Evolutionary conservation across 2,329 filamentous ascomycete species (phyloP), one percentile per base, ranked within the genome.

Genomic region (Aspergillus bombycis): DNA sequence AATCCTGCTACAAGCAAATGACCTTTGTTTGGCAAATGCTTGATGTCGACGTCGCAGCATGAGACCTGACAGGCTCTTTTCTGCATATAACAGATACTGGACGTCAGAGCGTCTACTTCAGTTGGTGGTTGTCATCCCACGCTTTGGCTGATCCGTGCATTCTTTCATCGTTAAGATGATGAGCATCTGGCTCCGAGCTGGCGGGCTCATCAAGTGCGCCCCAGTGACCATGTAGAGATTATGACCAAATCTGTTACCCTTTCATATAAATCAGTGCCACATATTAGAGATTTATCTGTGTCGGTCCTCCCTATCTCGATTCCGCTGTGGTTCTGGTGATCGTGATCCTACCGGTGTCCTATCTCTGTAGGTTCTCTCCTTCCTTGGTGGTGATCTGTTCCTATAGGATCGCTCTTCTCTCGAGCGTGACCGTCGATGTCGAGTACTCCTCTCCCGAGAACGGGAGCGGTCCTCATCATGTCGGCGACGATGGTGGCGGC

Each of bases 401-500:
- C 69, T 67, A 41, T 63, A 58, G 32, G 71, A 66, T 60, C 66
- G 69, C 41, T 57, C 68, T 59, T 75, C 73, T 54, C 60, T 66
- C 12, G 62, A 72, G 5, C 63, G 67, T 34, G 74, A 75, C 38
- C 71, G 71, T 41, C 72, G 65, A 63, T 72, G 69, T 16, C 72
- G 73, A 60, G 68, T 70, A 58, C 68, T 74, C 34, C 68, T 72
- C 21, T 79, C 75, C 26, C 70, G 67, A 16, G 73, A 75, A 58
- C 70, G 72, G 50, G 75, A 75, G n/a, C 70, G 62, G 43, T 73
- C 72, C 34, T 75, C 70, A 28, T 73, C 69, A 62, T 63, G 69
- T 58, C 71, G 67, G 58, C 80, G 79, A 61, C 84, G 83, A 46
- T 79, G 80, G 34, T 80, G 79, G 53, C 83, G 83, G 63, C 82